Conservation (phyloP, 2,329 filamentous ascomycete species). For the Cryphonectria carpinicola region DNA sequence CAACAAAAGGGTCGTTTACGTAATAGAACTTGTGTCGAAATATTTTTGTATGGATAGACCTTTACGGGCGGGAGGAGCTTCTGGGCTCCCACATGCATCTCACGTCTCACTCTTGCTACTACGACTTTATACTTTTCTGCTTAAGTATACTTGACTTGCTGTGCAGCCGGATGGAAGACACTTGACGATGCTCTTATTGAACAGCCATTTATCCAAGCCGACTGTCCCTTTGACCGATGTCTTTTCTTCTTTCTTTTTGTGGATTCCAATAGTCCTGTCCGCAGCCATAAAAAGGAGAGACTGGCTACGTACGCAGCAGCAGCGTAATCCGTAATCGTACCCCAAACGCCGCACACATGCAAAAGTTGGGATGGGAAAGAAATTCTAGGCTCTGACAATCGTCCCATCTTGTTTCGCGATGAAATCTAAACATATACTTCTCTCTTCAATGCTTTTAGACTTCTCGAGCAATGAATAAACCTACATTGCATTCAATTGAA, state of each 20-base stretch:
- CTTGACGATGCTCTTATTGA: neutral
- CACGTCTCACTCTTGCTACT: neutral
- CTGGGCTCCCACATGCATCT: neutral
- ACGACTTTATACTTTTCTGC: neutral
- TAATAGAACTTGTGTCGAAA: conserved; percentile 22
- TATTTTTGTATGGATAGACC: conserved; percentile 22
- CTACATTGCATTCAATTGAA: neutral
- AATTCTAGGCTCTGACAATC: neutral
- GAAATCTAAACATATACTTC: neutral
- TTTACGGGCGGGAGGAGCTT: neutral
- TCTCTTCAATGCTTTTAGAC: neutral
- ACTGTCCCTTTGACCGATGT: neutral
- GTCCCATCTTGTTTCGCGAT: neutral
- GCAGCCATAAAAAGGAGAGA: neutral
- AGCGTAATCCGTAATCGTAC: neutral
- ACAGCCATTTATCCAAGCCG: no score
- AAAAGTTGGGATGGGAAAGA: neutral
- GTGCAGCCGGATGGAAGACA: neutral
- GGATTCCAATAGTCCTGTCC: neutral
- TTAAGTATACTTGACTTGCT: neutral
- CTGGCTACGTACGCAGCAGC: neutral
- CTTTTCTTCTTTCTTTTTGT: no score
- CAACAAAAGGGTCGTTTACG: neutral
- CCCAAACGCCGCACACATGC: neutral
- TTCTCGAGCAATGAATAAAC: neutral